Base-by-base conservation (phyloP, 2,329 filamentous ascomycete species). In the Colletotrichum musicola region DNA sequence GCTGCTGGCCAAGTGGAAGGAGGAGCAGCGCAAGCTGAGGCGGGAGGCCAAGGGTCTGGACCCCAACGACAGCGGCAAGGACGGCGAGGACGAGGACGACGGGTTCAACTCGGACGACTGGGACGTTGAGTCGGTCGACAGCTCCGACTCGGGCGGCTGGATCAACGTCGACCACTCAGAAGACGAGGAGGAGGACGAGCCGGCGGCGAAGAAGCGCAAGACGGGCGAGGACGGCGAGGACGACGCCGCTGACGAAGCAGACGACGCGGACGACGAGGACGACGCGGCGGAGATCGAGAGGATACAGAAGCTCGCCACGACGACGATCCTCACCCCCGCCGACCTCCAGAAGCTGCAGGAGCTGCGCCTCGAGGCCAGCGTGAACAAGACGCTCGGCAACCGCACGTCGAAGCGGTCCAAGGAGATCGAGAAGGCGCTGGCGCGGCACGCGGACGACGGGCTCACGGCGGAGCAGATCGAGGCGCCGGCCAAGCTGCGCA, bases 261-360 rank as follows among this genome's bases (percentile, higher is more conserved):
- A 82, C 9, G 80, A 85, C 68, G 80, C 84, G 51, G 81, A 84
- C 9, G 80, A 85, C 68, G 80, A 85, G 53, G 81, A 84, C 47
- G 78, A 78, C 13, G 77, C 77, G n/a, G 81, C 79, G 13, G 82
- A 85, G 68, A 73, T 83, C 6, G 77, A 83, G 64, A 82, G 84
- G 70, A 87, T 90, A 72, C 90, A 91, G 13, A 94, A 90, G 74
- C 89, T 98, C 50, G 95, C 95, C n/a, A 97, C 93, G 0, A 97
- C 93, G 2, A 92, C 93, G 56, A 97, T 99, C 72, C 90, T 99
- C 70, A 99, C 96, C 0, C 96, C 96, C 0, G 96, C 96, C 13
- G 96, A 99, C 80, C 88, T 98, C n/a, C 91, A 93, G 73, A 98
- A 98, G 79, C 90, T 99, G 20, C 90, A 93, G 70, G 95, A 98